Evolutionary conservation across 176 grass and related monocot genomes (phyloP), one percentile per base, ranked within the genome.

Genomic region (Eragrostis nindensis): DNA sequence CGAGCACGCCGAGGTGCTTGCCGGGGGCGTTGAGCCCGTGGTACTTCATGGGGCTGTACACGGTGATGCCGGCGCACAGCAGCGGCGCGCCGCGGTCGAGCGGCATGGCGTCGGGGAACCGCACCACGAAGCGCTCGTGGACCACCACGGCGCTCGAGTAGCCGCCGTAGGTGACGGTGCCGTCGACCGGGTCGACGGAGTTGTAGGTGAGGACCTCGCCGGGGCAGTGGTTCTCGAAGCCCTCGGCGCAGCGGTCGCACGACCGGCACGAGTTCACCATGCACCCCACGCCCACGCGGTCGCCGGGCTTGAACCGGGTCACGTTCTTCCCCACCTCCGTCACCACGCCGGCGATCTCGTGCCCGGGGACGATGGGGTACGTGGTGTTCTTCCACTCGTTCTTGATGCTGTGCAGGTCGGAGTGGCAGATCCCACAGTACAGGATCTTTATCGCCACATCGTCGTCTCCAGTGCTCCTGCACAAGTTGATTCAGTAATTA

Each of bases 351-450:
- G 83, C 82, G 73, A 96, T 96, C 85, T 96, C 93, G 63, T 96
- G 93, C 88, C 94, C 94, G 2, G 94, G 75, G 19, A 97, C 41
- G 16, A 94, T 56, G 0, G 94, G 94, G 32, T 97, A 97, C 17
- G n/a, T 75, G 12, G 87, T 1, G 15, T 84, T 90, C 9, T 65
- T 30, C 94, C 94, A 94, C 1, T 94, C 94, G 15, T 97, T 94
- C 90, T 86, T 94, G 61, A 97, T 70, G 71, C 19, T 67, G 79
- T 97, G 94, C 2, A 97, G 71, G 65, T 97, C 91, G 1, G 91
- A 94, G 74, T 97, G 94, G 57, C 91, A 97, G 61, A 97, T 84
- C 10, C 94, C 91, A 32, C 94, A 97, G 77, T 78, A 97, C 1
- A 93, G 57, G 6, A 93, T 89, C 78, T 89, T 97, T 77, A 97